Base-by-base conservation (phyloP, 495 filamentous ascomycete species). In the Xylaria flabelliformis region DNA sequence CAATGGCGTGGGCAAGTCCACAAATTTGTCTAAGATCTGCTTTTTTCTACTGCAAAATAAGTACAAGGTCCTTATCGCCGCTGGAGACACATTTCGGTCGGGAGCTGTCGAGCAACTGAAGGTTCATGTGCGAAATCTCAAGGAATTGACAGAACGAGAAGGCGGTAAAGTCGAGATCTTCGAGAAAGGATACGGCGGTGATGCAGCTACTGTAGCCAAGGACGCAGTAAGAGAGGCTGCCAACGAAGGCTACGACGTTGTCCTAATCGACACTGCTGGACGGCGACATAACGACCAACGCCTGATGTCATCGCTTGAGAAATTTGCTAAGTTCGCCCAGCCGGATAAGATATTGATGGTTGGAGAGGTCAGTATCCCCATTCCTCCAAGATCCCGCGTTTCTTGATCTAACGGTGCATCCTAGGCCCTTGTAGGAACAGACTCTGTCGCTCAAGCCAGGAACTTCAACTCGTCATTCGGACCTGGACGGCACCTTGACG, bases 291-390 rank as follows among this genome's bases (percentile, higher is more conserved):
- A 99, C 77, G 96, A 99, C 79, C 89, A 93, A 78, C 90, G 96
- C 0, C 87, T 99, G 68, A 98, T 99, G 97, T 94, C 91, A 19
- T 93, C 90, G 4, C 84, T 99, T 48, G 95, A 98, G 84, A 98
- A 98, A 76, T 99, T 99, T 77, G 96, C 93, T 74, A 96, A 97
- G 77, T 91, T 98, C 77, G 96, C 96, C 9, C 87, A 94, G 64
- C 97, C 97, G 3, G 95, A 99, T 80, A 98, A 99, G 86, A 97
- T 98, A 71, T 88, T 99, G 76, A 98, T 99, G 96, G 96, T 99
- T 78, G 96, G 94, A 70, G 96, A 99, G 82, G 86, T 88, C 80
- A 78, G 83, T 77, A 63, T 12, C 21, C 26, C 26, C 50, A 46
- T 39, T 44, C 13, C 29, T 50, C 3, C 24, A 19, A 39, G n/a